Evolutionary conservation across 805 yeast genomes (phyloP).

Genomic region (Schizosaccharomyces lindneri): DNA sequence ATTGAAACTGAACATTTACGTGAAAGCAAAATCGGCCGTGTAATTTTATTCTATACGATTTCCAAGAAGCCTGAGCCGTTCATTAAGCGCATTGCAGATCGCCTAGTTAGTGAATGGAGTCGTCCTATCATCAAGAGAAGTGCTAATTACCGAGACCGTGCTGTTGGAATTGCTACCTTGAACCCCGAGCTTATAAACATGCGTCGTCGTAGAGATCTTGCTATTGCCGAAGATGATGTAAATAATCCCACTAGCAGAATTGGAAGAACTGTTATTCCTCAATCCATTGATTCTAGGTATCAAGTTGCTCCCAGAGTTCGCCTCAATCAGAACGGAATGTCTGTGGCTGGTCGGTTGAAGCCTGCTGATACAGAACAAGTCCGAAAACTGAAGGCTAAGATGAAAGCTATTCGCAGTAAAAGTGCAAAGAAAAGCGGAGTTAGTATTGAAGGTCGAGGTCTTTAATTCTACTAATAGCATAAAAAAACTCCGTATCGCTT

Average conservation of each 20-base stretch:
- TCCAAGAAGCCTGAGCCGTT: slow-evolving; percentile 70
- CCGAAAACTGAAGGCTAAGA: background rate
- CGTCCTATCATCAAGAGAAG: slow-evolving; percentile 91
- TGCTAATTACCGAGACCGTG: slow-evolving; percentile 76
- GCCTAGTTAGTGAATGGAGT: slow-evolving; percentile 74
- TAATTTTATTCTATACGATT: slow-evolving; percentile 76
- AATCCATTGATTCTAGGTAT: background rate
- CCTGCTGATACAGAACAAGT: slow-evolving; percentile 1
- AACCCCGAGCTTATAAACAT: slow-evolving; percentile 3
- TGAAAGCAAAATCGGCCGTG: slow-evolving; percentile 85
- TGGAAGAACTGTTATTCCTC: background rate
- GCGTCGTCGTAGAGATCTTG: background rate
- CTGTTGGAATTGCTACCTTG: slow-evolving; percentile 43
- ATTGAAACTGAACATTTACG: slow-evolving; percentile 86
- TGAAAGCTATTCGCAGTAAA: background rate
- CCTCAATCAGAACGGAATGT: background rate
- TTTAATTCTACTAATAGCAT: slow-evolving; percentile 21
- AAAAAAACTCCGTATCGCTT: background rate
- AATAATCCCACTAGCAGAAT: background rate
- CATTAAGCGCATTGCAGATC: slow-evolving; percentile 71
- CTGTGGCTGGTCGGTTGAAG: background rate
- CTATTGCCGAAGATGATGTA: background rate
- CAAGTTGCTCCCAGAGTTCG: background rate
- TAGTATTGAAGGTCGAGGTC: slow-evolving; percentile 9
- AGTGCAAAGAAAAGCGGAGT: slow-evolving; percentile 6